Base-by-base conservation (phyloP, 2,329 filamentous ascomycete genomes). In the Paraphaeosphaeria sporulosa region DNA sequence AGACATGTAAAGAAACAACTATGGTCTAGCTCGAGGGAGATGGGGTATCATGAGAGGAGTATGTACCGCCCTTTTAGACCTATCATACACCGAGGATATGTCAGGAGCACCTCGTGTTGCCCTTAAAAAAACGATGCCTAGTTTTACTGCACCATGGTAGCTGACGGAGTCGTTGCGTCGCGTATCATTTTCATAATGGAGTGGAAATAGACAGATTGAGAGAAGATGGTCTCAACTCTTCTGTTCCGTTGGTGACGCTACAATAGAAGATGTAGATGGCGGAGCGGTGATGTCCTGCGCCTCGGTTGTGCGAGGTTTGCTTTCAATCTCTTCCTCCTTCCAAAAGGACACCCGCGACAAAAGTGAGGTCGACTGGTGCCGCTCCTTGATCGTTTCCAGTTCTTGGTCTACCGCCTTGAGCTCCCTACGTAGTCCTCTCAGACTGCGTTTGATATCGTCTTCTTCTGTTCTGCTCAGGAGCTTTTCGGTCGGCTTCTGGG, bases 1-100 rank as follows among this genome's bases (percentile, higher is more conserved):
- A 56, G 43, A 56, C 38, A n/a, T 32, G 42, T 55, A 42, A 34
- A 12, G 36, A 5, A 30, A 9, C 25, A 10, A 48, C 23, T 40
- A 44, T 47, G 30, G 21, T 48, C 25, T 48, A 48, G 42, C 36
- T 30, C 15, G 30, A 32, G 9, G 3, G 17, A 30, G 25, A 55
- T 27, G 51, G 71, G 72, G 73, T 75, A 76, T 75, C 72, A 65
- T 71, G 72, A 74, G 71, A 69, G 73, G 71, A 73, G 71, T 67
- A 67, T 61, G 32, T 42, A 34, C 32, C 19, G 12, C 17, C 51
- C 19, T 40, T 25, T 23, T 7, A 23, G 23, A 23, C 12, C 12
- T 12, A 44, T 12, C 8, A 23, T 13, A 13, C 42, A 44, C 10
- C 17, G 9, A 9, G 17, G 38, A 8, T 9, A 17, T 40, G 15